Percentiles rank a stretch among this genome's conserved stretches.
Evolutionary conservation across 2,329 filamentous ascomycete species (phyloP).

Genomic region (Blastomyces gilchristii): DNA sequence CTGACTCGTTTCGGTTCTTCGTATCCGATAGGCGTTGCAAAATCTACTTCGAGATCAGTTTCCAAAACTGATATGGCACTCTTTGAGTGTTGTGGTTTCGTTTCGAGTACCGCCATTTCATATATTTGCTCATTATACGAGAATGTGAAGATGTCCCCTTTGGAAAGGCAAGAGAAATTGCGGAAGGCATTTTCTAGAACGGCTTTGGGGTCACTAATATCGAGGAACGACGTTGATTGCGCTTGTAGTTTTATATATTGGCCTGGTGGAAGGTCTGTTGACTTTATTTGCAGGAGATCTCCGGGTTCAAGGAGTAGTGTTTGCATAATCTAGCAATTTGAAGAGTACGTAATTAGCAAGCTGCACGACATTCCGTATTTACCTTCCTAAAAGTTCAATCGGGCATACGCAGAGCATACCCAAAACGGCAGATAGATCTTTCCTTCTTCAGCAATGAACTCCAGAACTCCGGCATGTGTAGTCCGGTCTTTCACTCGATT

Average conservation of each 20-base stretch:
- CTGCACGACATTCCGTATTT: not conserved
- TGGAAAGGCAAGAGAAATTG: conserved; percentile 87
- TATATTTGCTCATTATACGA: conserved; percentile 92
- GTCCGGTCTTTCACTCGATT: conserved; percentile 72
- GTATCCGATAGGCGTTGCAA: conserved; percentile 87
- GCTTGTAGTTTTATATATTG: conserved; percentile 94
- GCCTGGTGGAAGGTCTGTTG: conserved; percentile 81
- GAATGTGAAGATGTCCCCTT: conserved; percentile 92
- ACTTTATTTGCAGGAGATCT: conserved; percentile 89
- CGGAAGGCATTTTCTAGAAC: conserved; percentile 94
- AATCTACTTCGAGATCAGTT: conserved; percentile 93
- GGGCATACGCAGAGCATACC: conserved; percentile 43
- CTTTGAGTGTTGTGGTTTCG: conserved; percentile 72
- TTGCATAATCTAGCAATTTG: conserved; percentile 69
- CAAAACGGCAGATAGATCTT: conserved; percentile 93
- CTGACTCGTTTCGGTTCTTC: conserved; percentile 71
- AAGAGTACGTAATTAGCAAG: not conserved
- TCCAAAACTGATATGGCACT: conserved; percentile 88
- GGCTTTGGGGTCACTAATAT: conserved; percentile 93
- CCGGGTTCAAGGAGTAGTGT: conserved; percentile 80
- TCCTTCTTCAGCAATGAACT: conserved; percentile 96
- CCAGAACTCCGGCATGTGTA: conserved; percentile 88
- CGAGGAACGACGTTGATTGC: conserved; percentile 84
- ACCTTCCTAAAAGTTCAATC: not conserved
- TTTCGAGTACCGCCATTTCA: conserved; percentile 85